Percentiles rank a stretch among this genome's conserved stretches.
Evolutionary conservation across 2,329 filamentous ascomycete genomes (phyloP).

Genomic region (Hymenoscyphus linearis): DNA sequence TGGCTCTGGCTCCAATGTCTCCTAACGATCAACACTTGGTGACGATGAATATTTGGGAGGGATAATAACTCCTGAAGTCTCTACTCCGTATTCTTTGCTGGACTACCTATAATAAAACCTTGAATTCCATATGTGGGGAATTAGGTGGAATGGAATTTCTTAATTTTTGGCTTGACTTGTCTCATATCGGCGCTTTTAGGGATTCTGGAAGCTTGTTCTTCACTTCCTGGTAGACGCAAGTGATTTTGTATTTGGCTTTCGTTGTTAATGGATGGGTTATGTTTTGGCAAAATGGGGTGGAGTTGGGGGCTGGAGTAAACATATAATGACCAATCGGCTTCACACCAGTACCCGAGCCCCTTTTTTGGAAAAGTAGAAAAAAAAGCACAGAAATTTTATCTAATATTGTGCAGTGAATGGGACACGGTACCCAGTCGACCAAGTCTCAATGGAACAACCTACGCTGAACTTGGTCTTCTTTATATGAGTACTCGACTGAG

Average conservation of each 20-base stretch:
- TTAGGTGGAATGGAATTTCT: conserved; percentile 59
- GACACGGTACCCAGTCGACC: conserved; percentile 32
- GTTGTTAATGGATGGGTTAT: conserved; percentile 53
- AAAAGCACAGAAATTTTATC: neutral
- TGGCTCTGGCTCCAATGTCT: conserved; percentile 5
- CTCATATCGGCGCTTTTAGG: conserved; percentile 46
- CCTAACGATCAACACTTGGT: neutral
- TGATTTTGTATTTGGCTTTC: conserved; percentile 50
- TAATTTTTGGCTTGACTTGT: conserved; percentile 56
- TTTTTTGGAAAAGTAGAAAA: too few relatives aligned
- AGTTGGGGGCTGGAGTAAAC: conserved; percentile 43
- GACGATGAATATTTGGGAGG: conserved; percentile 4
- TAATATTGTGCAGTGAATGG: conserved; percentile 27
- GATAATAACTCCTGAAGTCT: conserved; percentile 50
- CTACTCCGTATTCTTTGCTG: conserved; percentile 59
- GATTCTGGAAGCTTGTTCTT: conserved; percentile 45
- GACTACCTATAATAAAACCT: conserved; percentile 51
- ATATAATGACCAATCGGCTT: conserved; percentile 54
- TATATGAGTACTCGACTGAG: conserved; percentile 53
- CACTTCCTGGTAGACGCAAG: conserved; percentile 55
- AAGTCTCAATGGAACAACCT: conserved; percentile 37
- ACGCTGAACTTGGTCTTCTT: conserved; percentile 46
- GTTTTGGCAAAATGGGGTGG: conserved; percentile 53
- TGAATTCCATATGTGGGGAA: conserved; percentile 56
- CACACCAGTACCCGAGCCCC: conserved; percentile 39